Conservation (phyloP, 257 asterid genomes). For the Solanum virginianum region DNA sequence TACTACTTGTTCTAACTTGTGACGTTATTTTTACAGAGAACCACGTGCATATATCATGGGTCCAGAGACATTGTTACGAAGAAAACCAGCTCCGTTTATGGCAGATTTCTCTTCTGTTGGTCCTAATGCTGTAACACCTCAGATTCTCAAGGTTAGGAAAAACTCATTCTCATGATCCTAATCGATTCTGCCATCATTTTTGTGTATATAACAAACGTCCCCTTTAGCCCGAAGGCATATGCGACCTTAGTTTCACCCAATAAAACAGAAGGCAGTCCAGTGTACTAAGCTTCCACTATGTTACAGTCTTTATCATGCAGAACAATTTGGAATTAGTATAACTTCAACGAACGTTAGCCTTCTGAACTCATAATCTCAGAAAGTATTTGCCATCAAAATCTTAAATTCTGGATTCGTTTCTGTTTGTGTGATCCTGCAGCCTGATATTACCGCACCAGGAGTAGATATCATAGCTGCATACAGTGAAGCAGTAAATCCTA, state of each 20-base stretch:
- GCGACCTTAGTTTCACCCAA: background rate
- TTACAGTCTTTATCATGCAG: background rate
- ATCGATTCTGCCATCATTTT: background rate
- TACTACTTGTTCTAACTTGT: background rate
- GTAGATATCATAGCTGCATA: conserved; percentile 45
- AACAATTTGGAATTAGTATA: background rate
- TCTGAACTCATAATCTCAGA: background rate
- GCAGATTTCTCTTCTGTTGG: conserved; percentile 71
- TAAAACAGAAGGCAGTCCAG: background rate
- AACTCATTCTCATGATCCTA: background rate
- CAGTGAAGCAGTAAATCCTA: conserved; percentile 14
- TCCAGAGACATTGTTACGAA: conserved; percentile 3
- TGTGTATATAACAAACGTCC: background rate
- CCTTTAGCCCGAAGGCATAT: background rate
- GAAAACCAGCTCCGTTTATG: conserved; percentile 50
- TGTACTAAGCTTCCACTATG: background rate
- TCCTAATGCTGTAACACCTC: conserved; percentile 36
- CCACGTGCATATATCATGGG: conserved; percentile 33
- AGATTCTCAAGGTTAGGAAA: conserved; percentile 50
- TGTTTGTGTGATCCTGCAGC: conserved; percentile 13
- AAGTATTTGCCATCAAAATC: background rate
- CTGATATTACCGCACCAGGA: conserved; percentile 70
- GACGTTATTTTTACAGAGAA: conserved; percentile 12
- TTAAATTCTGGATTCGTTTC: background rate
- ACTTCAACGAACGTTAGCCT: background rate